A percentile compares a stretch with the other conserved stretches of the same genome.
phyloP scores from a whole-genome alignment of 2,329 filamentous ascomycete species.

The Cladosporium sp. region DNA sequence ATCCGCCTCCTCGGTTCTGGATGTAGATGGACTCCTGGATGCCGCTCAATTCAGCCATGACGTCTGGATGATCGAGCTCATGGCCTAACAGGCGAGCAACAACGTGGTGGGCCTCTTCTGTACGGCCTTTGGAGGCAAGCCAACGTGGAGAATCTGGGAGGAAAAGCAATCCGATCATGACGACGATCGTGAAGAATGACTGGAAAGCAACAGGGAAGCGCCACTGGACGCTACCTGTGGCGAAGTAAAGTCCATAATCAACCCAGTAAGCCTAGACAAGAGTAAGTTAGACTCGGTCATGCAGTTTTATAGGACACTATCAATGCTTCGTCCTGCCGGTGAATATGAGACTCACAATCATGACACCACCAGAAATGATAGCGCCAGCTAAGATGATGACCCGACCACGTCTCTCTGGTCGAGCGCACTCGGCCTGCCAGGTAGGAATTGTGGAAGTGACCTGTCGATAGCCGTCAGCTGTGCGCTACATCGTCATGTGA shows the following conservation, averaged over 20 bases:
- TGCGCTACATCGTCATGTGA: background rate
- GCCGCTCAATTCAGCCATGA: slow-evolving; percentile 9
- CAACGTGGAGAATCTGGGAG: slow-evolving; percentile 22
- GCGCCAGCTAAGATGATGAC: slow-evolving; percentile 52
- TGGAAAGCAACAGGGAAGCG: slow-evolving; percentile 20
- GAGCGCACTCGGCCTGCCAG: slow-evolving; percentile 53
- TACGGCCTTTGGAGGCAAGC: slow-evolving; percentile 20
- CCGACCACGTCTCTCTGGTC: slow-evolving; percentile 49
- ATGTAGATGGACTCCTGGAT: slow-evolving; percentile 19
- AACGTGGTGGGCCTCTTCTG: slow-evolving; percentile 18
- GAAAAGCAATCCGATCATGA: slow-evolving; percentile 20
- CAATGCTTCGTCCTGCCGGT: background rate
- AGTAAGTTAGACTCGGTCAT: background rate
- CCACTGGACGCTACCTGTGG: slow-evolving; percentile 15
- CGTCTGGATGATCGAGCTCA: slow-evolving; percentile 5
- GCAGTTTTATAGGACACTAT: background rate
- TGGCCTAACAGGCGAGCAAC: slow-evolving; percentile 15
- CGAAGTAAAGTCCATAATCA: slow-evolving; percentile 41
- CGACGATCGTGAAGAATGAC: slow-evolving; percentile 20
- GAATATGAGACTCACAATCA: slow-evolving; percentile 31
- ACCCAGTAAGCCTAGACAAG: slow-evolving; percentile 45
- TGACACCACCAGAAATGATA: slow-evolving; percentile 52
- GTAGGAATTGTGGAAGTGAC: slow-evolving; percentile 42
- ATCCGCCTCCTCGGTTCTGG: slow-evolving; percentile 14
- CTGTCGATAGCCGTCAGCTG: background rate